Conservation (phyloP, 129 eudicot species). For the Tanacetum coccineum region DNA sequence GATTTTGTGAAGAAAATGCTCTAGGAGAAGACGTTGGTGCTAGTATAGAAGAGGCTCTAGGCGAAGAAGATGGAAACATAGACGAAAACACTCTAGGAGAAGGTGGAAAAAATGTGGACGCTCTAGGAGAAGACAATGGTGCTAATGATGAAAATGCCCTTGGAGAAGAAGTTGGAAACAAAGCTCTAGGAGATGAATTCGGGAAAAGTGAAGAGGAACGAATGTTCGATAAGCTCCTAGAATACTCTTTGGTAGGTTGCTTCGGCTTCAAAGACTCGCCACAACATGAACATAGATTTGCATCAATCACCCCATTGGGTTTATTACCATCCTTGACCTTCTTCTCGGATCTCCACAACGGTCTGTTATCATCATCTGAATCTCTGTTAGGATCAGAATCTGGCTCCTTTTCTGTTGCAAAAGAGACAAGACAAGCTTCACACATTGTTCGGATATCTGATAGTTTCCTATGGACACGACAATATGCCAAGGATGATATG, state of each 20-base stretch:
- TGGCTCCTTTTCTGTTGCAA: slow-evolving; percentile 55
- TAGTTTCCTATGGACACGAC: slow-evolving; percentile 64
- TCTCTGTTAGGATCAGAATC: slow-evolving; percentile 34
- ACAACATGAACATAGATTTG: slow-evolving; percentile 61
- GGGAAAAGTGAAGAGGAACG: slow-evolving; percentile 30
- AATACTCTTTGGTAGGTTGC: slow-evolving; percentile 28
- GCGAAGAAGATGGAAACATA: slow-evolving; percentile 24
- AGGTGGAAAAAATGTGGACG: slow-evolving; percentile 17
- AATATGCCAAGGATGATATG: slow-evolving; percentile 76
- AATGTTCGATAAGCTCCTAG: slow-evolving; percentile 28
- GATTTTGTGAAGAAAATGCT: slow-evolving; percentile 35
- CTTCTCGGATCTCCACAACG: slow-evolving; percentile 16
- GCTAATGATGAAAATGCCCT: slow-evolving; percentile 15
- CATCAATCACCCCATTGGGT: slow-evolving; percentile 18
- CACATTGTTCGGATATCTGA: slow-evolving; percentile 81
- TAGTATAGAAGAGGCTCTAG: slow-evolving; percentile 19
- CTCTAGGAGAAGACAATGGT: slow-evolving; percentile 27
- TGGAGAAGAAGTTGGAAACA: slow-evolving; percentile 27
- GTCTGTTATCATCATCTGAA: slow-evolving; percentile 28
- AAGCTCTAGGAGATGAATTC: slow-evolving; percentile 39
- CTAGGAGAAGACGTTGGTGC: slow-evolving; percentile 26
- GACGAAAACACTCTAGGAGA: slow-evolving; percentile 29
- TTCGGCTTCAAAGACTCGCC: slow-evolving; percentile 57
- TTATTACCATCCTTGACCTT: slow-evolving; percentile 25
- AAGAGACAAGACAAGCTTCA: slow-evolving; percentile 80